A percentile compares a stretch with the other conserved stretches of the same genome.
Conservation (phyloP, 495 filamentous ascomycete species). For the Monascus purpureus region DNA sequence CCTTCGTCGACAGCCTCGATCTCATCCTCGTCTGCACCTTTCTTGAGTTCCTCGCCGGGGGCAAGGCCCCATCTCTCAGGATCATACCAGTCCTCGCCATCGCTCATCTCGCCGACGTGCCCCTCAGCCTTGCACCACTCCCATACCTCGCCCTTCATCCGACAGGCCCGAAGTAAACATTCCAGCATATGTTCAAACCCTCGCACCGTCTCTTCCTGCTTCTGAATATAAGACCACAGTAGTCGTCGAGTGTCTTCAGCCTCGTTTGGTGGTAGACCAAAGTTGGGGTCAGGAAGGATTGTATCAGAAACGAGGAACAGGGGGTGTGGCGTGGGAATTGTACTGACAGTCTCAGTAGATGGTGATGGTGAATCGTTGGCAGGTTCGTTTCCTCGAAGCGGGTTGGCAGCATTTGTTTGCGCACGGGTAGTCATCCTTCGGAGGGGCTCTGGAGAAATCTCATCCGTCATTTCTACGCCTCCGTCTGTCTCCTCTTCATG, state of each 20-base stretch:
- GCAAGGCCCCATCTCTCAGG: slow-evolving; percentile 75
- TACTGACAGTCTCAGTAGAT: slow-evolving; percentile 33
- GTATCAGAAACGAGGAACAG: slow-evolving; percentile 65
- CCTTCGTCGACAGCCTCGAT: slow-evolving; percentile 57
- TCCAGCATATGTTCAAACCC: slow-evolving; percentile 63
- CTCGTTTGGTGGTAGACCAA: slow-evolving; percentile 65
- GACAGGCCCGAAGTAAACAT: slow-evolving; percentile 60
- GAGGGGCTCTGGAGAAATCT: slow-evolving; percentile 27
- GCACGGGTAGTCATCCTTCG: slow-evolving; percentile 60
- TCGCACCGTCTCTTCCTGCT: slow-evolving; percentile 87
- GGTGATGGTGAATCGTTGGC: slow-evolving; percentile 31
- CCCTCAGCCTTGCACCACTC: slow-evolving; percentile 84
- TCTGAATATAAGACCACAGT: slow-evolving; percentile 77
- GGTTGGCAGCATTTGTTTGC: slow-evolving; percentile 40
- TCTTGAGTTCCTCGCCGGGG: slow-evolving; percentile 61
- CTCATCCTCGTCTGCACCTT: slow-evolving; percentile 86
- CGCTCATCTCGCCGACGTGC: slow-evolving; percentile 73
- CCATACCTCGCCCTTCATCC: slow-evolving; percentile 63
- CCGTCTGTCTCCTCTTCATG: slow-evolving; percentile 13
- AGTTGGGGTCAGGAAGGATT: slow-evolving; percentile 59
- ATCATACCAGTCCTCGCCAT: slow-evolving; percentile 95
- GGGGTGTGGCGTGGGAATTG: slow-evolving; percentile 53
- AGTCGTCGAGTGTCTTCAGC: slow-evolving; percentile 80
- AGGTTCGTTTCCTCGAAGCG: slow-evolving; percentile 14
- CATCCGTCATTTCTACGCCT: slow-evolving; percentile 27